Evolutionary conservation across 2,329 filamentous ascomycete species (phyloP).

Genomic region (Sarocladium oryzae): DNA sequence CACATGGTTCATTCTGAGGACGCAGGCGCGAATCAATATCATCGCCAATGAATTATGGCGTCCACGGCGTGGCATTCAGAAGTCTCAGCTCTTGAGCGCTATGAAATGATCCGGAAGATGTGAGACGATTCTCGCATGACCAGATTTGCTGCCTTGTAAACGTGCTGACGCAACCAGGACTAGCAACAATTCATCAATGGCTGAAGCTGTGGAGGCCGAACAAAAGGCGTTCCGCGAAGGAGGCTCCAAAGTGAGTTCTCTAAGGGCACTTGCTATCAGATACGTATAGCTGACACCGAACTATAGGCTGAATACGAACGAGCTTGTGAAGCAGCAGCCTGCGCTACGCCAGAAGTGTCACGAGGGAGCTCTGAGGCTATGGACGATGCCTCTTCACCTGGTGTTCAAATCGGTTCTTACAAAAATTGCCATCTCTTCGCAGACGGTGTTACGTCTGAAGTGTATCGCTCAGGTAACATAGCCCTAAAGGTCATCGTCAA

Average conservation of each 20-base stretch:
- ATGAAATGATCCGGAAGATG: constrained; percentile 53
- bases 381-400: constrained; percentile 18
- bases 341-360: neutral
- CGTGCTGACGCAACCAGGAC: neutral
- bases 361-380: neutral
- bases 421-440: constrained; percentile 47
- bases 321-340: constrained; percentile 24
- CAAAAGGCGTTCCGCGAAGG: constrained; percentile 54
- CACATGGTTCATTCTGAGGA: too few species aligned
- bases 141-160: neutral
- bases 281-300: neutral
- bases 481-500: constrained; percentile 85
- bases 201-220: constrained; percentile 58
- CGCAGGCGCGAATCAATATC: too few species aligned
- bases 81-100: constrained; percentile 53
- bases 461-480: constrained; percentile 61
- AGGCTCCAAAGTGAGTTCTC: constrained; percentile 41
- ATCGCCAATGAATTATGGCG: constrained; percentile 11
- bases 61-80: constrained; percentile 39
- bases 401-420: constrained; percentile 48
- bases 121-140: constrained; percentile 12
- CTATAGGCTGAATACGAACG: constrained; percentile 52
- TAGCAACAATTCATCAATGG: constrained; percentile 15
- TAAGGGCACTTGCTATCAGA: constrained; percentile 5
- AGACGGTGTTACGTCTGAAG: constrained; percentile 70